Conservation (phyloP, 2,329 filamentous ascomycete genomes). For the Paracorniculantispora psalliotae region DNA sequence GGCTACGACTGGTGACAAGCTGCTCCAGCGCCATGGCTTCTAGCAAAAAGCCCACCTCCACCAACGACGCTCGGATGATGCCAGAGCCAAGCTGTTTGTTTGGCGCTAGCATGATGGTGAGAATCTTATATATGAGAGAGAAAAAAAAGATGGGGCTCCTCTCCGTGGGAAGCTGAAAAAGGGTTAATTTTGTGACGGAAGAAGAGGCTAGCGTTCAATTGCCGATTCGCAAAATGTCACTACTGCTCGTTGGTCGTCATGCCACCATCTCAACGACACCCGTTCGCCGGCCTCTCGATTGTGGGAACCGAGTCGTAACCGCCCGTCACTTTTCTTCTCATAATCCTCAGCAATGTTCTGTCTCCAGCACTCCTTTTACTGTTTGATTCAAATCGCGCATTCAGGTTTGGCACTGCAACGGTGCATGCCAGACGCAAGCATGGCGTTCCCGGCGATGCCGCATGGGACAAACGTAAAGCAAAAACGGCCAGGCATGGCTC, state of each 20-base stretch:
- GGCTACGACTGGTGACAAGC: neutral
- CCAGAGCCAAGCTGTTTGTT: neutral
- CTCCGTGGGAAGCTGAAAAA: neutral
- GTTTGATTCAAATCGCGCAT: too few species aligned
- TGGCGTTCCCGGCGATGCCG: too few species aligned
- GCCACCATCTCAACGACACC: neutral
- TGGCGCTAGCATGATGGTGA: neutral
- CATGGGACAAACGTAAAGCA: too few species aligned
- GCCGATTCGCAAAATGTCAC: too few species aligned
- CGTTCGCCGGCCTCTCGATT: neutral
- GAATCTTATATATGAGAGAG: too few species aligned
- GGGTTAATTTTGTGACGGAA: neutral
- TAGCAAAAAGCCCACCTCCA: neutral
- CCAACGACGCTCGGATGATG: neutral
- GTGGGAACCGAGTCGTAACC: neutral
- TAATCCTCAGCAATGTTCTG: too few species aligned
- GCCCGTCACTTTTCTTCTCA: neutral
- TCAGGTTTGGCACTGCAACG: too few species aligned
- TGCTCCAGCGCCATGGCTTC: neutral
- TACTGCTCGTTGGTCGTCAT: too few species aligned
- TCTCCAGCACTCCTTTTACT: too few species aligned
- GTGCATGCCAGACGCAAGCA: too few species aligned
- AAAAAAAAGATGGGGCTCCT: neutral
- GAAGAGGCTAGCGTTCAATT: neutral
- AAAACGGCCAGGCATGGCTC: too few species aligned